These are phyloP conservation scores for Penicillium chermesinum DNA, from an alignment of 495 filamentous ascomycete species.

Conservation along the genomic window DNA sequence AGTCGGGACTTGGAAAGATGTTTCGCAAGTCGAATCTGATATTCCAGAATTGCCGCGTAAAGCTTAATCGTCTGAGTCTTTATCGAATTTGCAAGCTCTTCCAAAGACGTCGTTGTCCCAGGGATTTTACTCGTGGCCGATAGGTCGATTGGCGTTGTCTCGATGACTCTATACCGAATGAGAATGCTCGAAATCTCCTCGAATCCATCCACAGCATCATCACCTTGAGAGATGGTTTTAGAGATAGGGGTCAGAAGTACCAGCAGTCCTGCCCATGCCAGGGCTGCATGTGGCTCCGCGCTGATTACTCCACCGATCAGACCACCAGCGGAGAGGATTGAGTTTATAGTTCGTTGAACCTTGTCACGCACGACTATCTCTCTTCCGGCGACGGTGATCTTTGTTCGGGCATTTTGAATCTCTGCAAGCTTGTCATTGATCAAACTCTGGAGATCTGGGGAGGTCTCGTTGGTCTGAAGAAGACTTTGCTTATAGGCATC, in stretches of 20 bases:
- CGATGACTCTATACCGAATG: neutral
- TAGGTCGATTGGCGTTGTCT: neutral
- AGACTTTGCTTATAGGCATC: neutral
- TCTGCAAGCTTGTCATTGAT: neutral
- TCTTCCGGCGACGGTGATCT: neutral
- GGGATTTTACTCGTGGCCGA: neutral
- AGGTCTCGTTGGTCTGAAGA: neutral
- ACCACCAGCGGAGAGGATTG: neutral
- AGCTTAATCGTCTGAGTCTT: neutral
- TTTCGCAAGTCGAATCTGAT: conserved; percentile 1
- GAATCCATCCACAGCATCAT: neutral
- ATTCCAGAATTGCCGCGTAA: neutral
- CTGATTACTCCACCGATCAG: neutral
- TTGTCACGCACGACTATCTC: neutral
- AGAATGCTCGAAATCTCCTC: neutral
- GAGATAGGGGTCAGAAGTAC: neutral
- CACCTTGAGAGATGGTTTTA: neutral
- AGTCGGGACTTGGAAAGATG: neutral
- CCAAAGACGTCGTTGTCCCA: neutral
- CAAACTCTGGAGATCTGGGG: neutral
- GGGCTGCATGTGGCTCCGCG: neutral
- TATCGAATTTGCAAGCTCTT: neutral
- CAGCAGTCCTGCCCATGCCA: neutral
- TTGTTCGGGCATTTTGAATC: neutral
- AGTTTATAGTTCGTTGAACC: neutral